A percentile compares a stretch with the other conserved stretches of the same genome.
These are phyloP conservation scores for Kwoniella shandongensis DNA, from an alignment of 768 basidiomycete genomes.

Conservation along the genomic window DNA sequence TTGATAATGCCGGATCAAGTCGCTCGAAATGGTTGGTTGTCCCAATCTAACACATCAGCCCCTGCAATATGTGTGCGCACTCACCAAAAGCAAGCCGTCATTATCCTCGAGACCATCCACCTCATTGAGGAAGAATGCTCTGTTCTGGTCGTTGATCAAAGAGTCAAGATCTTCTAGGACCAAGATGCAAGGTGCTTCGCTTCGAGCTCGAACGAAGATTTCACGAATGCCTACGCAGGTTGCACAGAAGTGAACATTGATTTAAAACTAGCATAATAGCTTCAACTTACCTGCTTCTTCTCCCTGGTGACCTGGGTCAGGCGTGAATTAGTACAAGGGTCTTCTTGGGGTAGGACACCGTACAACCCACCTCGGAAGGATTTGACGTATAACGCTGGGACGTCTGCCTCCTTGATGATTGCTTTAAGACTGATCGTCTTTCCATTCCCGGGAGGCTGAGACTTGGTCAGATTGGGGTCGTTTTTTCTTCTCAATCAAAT, in stretches of 20 bases:
- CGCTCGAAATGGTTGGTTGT: constrained; percentile 77
- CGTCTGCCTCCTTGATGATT: constrained; percentile 69
- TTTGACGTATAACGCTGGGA: constrained; percentile 75
- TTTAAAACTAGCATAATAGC: background rate
- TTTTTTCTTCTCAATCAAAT: background rate
- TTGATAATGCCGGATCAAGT: constrained; percentile 73
- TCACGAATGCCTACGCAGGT: constrained; percentile 59
- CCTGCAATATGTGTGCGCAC: background rate
- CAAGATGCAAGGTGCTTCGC: constrained; percentile 53
- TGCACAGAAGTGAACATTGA: background rate
- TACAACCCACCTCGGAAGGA: constrained; percentile 66
- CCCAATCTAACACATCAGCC: constrained; percentile 30
- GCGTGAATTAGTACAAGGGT: too few relatives aligned
- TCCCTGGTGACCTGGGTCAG: background rate
- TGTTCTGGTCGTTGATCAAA: constrained; percentile 72
- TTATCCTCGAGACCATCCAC: constrained; percentile 74
- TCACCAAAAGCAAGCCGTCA: constrained; percentile 72
- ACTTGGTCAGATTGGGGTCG: too few relatives aligned
- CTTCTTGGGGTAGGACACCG: too few relatives aligned
- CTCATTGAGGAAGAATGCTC: constrained; percentile 86
- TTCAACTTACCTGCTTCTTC: constrained; percentile 15
- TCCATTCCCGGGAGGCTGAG: constrained; percentile 65
- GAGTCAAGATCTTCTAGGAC: constrained; percentile 72
- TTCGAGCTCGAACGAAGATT: constrained; percentile 73
- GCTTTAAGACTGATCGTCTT: constrained; percentile 69